Evolutionary conservation across 1,139 yeast species (phyloP).

Genomic region (Nakaseomyces delphensis): DNA sequence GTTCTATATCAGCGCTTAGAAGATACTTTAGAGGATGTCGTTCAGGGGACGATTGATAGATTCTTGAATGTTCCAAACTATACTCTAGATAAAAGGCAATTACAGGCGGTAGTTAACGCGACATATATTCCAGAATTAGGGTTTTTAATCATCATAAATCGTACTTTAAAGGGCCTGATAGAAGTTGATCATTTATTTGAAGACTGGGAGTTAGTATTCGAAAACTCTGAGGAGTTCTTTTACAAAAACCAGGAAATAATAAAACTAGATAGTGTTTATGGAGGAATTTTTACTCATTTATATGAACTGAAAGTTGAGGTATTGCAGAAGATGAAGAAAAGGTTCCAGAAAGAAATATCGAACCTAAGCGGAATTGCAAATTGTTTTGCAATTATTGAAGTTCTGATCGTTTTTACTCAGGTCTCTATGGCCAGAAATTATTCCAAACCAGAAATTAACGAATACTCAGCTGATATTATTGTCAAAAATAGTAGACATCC

Average conservation of each 20-base stretch:
- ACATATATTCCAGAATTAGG: conserved; percentile 42
- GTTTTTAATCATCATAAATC: conserved; percentile 31
- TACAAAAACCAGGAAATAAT: conserved; percentile 32
- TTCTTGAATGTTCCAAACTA: conserved; percentile 10
- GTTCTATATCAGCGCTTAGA: conserved; percentile 35
- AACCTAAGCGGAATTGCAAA: conserved; percentile 20
- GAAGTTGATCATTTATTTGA: conserved; percentile 11
- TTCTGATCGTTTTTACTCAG: conserved; percentile 34
- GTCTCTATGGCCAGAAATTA: conserved; percentile 32
- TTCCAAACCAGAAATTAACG: conserved; percentile 34
- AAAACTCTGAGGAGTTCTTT: conserved; percentile 34
- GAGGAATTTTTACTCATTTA: conserved; percentile 37
- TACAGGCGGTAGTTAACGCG: conserved; percentile 28
- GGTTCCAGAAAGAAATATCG: conserved; percentile 20
- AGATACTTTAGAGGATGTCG: conserved; percentile 26
- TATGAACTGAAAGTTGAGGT: conserved; percentile 39
- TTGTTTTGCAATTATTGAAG: conserved; percentile 35
- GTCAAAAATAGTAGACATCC: conserved; percentile 36
- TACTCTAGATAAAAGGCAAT: conserved; percentile 8
- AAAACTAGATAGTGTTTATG: conserved; percentile 34
- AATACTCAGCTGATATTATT: conserved; percentile 18
- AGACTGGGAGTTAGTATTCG: conserved; percentile 36
- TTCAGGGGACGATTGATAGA: conserved; percentile 15
- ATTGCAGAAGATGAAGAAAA: conserved; percentile 31
- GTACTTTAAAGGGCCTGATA: conserved; percentile 9